Evolutionary conservation across 345 rosid species (phyloP), one percentile per base, ranked within the genome.

Genomic region (Abelmoschus esculentus): DNA sequence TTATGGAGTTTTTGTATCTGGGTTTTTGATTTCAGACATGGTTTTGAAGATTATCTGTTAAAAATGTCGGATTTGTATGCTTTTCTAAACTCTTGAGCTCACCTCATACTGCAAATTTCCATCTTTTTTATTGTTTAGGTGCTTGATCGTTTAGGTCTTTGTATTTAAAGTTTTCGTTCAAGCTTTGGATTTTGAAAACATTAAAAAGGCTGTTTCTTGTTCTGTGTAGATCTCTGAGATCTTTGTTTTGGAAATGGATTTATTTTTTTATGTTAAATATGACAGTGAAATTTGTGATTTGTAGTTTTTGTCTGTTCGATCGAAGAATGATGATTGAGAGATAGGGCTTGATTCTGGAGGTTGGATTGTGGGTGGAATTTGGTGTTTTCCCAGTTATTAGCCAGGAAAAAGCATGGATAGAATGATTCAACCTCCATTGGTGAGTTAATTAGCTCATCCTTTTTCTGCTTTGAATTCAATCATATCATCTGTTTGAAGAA

Each of bases 361-460:
- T 61, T 73, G 71, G 70, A 5, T 54, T 22, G 12, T 73, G 36
- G 70, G 74, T 49, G 26, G 66, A 70, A 18, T 75, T 69, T 66
- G 79, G 68, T 75, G 36, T 75, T 72, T 53, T 38, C 63, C 52
- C 66, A 63, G 58, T 71, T 57, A 9, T 54, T 22, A 61, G 49
- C 72, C 67, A 66, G 73, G 70, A 70, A 76, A 13, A 66, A 73
- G 73, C 66, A 85, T 85, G 91, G 90, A 86, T 38, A 81, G 90
- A 74, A 67, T 79, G 83, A 77, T 84, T 76, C 95, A 89, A 64
- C 91, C 95, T 75, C 95, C 91, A 72, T 72, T 89, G 91, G 91
- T 86, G 80, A 80, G 61, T 79, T 61, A 28, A 11, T 73, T 15
- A 52, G 11, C 75, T 56, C 69, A 26, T 18, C 67, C 6, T 6